A percentile compares a stretch with the other conserved stretches of the same genome.
Conservation (phyloP, 2,329 filamentous ascomycete genomes). For the Boeremia lycopersici region DNA sequence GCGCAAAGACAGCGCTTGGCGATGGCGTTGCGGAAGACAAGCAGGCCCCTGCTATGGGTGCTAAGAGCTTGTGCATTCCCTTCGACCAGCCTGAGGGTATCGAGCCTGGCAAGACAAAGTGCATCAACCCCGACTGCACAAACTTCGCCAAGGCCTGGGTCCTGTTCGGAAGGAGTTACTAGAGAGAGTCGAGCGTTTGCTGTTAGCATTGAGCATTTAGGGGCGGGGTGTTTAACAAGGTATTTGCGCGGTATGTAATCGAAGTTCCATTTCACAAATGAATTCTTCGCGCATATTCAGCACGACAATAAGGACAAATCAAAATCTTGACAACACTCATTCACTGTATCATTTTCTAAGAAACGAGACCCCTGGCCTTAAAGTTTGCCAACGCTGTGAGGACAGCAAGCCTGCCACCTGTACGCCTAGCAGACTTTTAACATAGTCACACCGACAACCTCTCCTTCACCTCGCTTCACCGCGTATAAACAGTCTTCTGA, state of each 20-base stretch:
- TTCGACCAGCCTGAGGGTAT: conserved; percentile 86
- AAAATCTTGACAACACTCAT: neutral
- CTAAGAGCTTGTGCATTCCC: conserved; percentile 77
- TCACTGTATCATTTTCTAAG: neutral
- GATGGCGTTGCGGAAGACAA: conserved; percentile 75
- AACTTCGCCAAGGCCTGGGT: conserved; percentile 81
- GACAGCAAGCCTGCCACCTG: neutral
- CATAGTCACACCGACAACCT: neutral
- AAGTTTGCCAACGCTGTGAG: neutral
- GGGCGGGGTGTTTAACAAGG: conserved; percentile 27
- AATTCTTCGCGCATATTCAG: conserved; percentile 6
- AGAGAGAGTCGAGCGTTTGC: conserved; percentile 15
- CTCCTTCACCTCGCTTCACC: conserved; percentile 3
- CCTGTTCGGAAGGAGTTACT: conserved; percentile 75
- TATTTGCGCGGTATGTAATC: conserved; percentile 17
- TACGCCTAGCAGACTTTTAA: neutral
- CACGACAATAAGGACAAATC: conserved; percentile 7
- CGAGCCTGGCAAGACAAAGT: conserved; percentile 82
- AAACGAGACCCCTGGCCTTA: neutral
- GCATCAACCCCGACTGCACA: conserved; percentile 85
- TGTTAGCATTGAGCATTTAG: conserved; percentile 27
- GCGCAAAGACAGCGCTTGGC: conserved; percentile 73
- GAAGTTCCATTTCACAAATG: conserved; percentile 6
- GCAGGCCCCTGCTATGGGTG: conserved; percentile 75
- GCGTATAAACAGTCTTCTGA: neutral